Evolutionary conservation across 768 basidiomycete genomes (phyloP), one percentile per base, ranked within the genome.

Genomic region (Omphalotus guepiniiformis): DNA sequence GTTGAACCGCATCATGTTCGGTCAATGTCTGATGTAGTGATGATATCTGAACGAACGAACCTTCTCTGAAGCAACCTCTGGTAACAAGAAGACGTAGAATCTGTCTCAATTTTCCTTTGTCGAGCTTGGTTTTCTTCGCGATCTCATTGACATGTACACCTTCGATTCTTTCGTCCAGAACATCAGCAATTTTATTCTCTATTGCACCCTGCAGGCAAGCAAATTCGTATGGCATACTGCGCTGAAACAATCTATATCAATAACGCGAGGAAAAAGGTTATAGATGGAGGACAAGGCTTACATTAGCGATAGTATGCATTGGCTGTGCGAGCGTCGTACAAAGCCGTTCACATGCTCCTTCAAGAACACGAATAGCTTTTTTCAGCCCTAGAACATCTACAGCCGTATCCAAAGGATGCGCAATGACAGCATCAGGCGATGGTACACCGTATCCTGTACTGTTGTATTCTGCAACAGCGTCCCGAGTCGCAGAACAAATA

Each of bases 271-370:
- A n/a, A n/a, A n/a, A n/a, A n/a, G n/a, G n/a, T n/a, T 22, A 9
- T 13, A 19, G 11, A 3, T 25, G 9, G 5, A 1, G 22, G 8
- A 39, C n/a, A 43, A 39, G 13, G 39, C 63, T 32, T 42, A 71
- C 68, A 26, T 67, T 68, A 34, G 60, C 48, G 2, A 59, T 57
- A 3, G 57, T 60, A 40, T 68, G 67, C 5, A 54, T 43, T n/a
- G 68, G 69, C 0, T 57, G 66, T 11, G 66, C 64, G 11, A 69
- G 56, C 16, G 64, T 63, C 7, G 60, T 40, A 48, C 66, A 65
- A 27, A 70, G 34, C 48, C 66, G 69, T 13, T 56, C 56, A 50
- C 66, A 67, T 38, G 67, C 67, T 32, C 67, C 69, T 48, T 69
- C 66, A 16, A 68, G 53, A 2, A 50, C 60, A 18, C 59, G 55